Evolutionary conservation across 345 rosid species (phyloP), one percentile per base, ranked within the genome.

Genomic region (Heritiera fomes): DNA sequence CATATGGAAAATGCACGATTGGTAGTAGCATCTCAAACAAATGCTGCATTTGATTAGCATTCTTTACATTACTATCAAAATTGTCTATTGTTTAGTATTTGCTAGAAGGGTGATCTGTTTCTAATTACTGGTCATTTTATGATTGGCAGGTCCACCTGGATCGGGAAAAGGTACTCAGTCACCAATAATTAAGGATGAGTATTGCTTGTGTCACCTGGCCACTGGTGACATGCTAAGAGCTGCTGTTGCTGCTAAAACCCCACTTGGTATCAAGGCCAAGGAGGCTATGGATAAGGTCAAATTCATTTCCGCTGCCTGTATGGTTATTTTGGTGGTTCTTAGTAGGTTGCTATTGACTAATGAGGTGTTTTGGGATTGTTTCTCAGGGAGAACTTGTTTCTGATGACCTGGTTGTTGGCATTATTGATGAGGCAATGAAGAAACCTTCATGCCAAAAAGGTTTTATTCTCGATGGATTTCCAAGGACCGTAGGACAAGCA

Each of bases 161-260:
- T 95, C 97, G 1, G 99, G 99, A 2, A 95, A 94, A 87, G 99
- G 99, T 81, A 95, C 99, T 50, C 98, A 97, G 66, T 97, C 98
- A 40, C 97, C 98, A 11, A 85, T 93, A 8, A 93, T 97, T 64
- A 97, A 97, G 85, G 97, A 97, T 71, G 98, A 97, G 85, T 89
- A 84, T 77, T 97, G 99, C 81, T 83, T 97, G 78, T 97, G 99
- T 77, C 99, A 97, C 90, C 87, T 97, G 91, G 97, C 99, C 65
- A 93, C 99, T 46, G 99, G 99, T 8, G 99, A 97, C 79, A 97
- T 97, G 98, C 84, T 97, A 82, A 87, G 99, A 91, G 97, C 98
- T 62, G 98, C 99, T 72, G 98, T 90, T 79, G 90, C 97, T 58
- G 93, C 95, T 58, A 97, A 94, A 85, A 90, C 98, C 30, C 98